These are phyloP conservation scores for Eremomyces bilateralis DNA, from an alignment of 495 filamentous ascomycete species.

Conservation along the genomic window DNA sequence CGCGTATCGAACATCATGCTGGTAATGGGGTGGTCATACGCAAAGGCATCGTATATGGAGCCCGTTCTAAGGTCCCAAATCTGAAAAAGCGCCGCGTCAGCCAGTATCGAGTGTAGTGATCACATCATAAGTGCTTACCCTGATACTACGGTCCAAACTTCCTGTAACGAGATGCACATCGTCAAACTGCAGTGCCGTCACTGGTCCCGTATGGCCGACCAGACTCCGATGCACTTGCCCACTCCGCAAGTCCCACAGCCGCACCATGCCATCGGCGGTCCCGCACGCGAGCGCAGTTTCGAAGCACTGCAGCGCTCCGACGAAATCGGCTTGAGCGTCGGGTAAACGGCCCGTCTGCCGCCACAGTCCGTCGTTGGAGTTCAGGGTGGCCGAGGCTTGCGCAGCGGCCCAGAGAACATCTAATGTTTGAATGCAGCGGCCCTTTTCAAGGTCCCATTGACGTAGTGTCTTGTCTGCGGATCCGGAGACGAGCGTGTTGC, in stretches of 20 bases:
- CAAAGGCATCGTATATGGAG: constrained; percentile 87
- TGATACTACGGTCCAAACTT: constrained; percentile 77
- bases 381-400: constrained; percentile 38
- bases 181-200: constrained; percentile 92
- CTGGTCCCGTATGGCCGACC: constrained; percentile 88
- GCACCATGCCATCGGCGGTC: constrained; percentile 93
- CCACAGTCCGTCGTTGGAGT: constrained; percentile 24
- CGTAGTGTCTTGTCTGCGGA: constrained; percentile 92
- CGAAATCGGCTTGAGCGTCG: constrained; percentile 67
- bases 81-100: constrained; percentile 22
- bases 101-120: neutral
- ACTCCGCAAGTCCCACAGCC: constrained; percentile 89
- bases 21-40: constrained; percentile 80
- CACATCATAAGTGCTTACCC: constrained; percentile 36
- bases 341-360: constrained; percentile 31
- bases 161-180: constrained; percentile 89
- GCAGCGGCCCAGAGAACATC: constrained; percentile 98
- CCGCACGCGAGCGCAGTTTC: constrained; percentile 95
- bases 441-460: constrained; percentile 93
- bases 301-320: constrained; percentile 88
- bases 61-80: constrained; percentile 98
- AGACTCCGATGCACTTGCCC: constrained; percentile 91
- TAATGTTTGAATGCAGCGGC: constrained; percentile 87
- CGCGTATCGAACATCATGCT: constrained; percentile 96
- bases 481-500: constrained; percentile 77